Base-by-base conservation (phyloP, 2,329 filamentous ascomycete genomes). In the Moelleriella libera region DNA sequence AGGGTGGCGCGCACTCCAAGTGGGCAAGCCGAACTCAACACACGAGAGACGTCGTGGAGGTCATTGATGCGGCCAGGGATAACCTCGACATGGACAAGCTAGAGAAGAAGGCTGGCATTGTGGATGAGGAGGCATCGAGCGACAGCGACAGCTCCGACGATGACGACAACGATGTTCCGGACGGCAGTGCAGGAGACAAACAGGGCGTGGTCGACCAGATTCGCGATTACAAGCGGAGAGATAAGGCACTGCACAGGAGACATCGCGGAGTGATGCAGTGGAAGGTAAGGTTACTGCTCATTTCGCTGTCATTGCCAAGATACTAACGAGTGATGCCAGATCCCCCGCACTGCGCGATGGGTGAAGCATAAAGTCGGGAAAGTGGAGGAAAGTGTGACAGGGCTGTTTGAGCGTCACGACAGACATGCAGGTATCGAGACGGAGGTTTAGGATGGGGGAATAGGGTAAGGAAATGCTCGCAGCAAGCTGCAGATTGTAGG, bases 231-330 rank as follows among this genome's bases (percentile, higher is more conserved):
- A 77, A 74, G 57, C 68, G 70, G 49, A 68, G 80, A 53, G 67
- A 72, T 52, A 76, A 74, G 60, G 70, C 75, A 50, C 63, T 83
- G 52, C 80, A 85, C 60, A 67, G 81, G 45, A 74, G 76, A 57
- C 80, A 88, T 56, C 66, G 80, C 28, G 83, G 83, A 0, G 58
- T 83, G 41, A 88, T 88, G 83, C 83, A 88, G 63, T 88, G 82
- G 78, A 67, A 67, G 60, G 63, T 65, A 54, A 55, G 61, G 47
- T 4, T 30, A 45, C 30, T 39, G 9, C 44, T 40, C 6, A 4
- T 10, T 28, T 7, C 2, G 39, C 41, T 28, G 10, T 12, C 11
- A 14, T 12, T n/a, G 14, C 40, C 11, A 6, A 21, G 7, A 41
- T 9, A 11, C 40, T 41, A 6, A n/a, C 11, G 14, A 6, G 10